Base-by-base conservation (phyloP, 805 yeast genomes). In the Kazachstania kunashirensis region DNA sequence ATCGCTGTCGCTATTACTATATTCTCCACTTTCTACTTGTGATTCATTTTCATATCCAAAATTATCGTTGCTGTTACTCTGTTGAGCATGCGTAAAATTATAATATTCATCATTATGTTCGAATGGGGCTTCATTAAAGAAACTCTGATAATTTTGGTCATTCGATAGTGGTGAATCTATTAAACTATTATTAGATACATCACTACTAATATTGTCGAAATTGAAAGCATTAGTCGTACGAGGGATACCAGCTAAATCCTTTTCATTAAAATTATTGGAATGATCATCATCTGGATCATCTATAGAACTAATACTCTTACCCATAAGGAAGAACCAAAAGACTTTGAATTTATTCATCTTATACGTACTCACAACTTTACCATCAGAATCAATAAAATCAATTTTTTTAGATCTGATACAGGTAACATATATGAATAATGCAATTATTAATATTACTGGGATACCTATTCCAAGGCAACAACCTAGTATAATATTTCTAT, bases 401-500 rank as follows among this genome's bases (percentile, higher is more conserved):
- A 57, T 49, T 34, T 51, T 52, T 31, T 46, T 55, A 4, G 60
- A 46, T 34, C 47, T 49, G 18, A 59, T 42, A 36, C 57, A 57
- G 40, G 45, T 51, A 34, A 51, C 40, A 34, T 59, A 59, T 3
- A 57, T 31, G n/a, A 55, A 24, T 6, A 53, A 38, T 4, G 43
- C 34, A 3, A 44, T 38, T 3, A 48, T 46, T 1, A 60, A 28
- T 2, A 77, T 52, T 0, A 72, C 44, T 2, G 88, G 83, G 1
- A 77, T 75, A 36, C 84, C 84, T 11, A 81, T 70, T 38, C 86
- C 86, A 5, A 79, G 79, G 20, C 75, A 79, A 40, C 78, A 77
- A 27, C 86, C 86, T 36, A 78, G 68, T 17, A 79, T 73, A 24
- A 79, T 68, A 38, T 69, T 70, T 37, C 71, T 66, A 40, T 70